Conservation (phyloP, 495 filamentous ascomycete species). For the Entonaema liquescens region DNA sequence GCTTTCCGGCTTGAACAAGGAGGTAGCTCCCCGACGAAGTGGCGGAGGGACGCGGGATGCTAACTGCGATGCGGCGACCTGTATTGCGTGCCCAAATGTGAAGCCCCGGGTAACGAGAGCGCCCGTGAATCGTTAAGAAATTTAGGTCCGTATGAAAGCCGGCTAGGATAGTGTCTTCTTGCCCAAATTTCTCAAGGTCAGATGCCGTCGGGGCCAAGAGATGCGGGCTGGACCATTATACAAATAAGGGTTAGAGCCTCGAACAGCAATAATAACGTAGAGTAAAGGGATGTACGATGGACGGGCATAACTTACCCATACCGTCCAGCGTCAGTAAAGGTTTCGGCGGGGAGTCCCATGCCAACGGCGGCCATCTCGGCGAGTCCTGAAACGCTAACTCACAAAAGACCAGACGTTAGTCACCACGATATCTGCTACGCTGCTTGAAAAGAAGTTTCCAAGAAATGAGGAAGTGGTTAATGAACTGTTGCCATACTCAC, state of each 20-base stretch:
- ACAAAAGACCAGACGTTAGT: conserved; percentile 1
- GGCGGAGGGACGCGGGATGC: conserved; percentile 47
- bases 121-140: conserved; percentile 65
- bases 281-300: not conserved
- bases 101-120: conserved; percentile 61
- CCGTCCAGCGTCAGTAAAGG: conserved; percentile 57
- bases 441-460: not conserved
- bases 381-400: conserved; percentile 53
- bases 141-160: conserved; percentile 65
- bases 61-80: conserved; percentile 57
- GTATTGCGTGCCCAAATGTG: conserved; percentile 65
- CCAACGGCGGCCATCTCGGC: conserved; percentile 60
- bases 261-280: not conserved
- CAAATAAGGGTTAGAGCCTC: not conserved
- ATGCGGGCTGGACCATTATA: conserved; percentile 49
- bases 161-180: conserved; percentile 59
- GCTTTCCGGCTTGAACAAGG: conserved; percentile 63
- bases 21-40: conserved; percentile 51
- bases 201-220: conserved; percentile 62
- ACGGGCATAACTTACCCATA: conserved; percentile 52
- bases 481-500: conserved; percentile 43
- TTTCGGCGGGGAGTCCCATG: conserved; percentile 54
- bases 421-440: not conserved
- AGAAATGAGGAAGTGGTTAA: not conserved
- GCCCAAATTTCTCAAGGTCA: conserved; percentile 57